A percentile compares a stretch with the other conserved stretches of the same genome.
Conservation (phyloP, 139 green algal genomes). For the Axilococcus clingmanii region DNA sequence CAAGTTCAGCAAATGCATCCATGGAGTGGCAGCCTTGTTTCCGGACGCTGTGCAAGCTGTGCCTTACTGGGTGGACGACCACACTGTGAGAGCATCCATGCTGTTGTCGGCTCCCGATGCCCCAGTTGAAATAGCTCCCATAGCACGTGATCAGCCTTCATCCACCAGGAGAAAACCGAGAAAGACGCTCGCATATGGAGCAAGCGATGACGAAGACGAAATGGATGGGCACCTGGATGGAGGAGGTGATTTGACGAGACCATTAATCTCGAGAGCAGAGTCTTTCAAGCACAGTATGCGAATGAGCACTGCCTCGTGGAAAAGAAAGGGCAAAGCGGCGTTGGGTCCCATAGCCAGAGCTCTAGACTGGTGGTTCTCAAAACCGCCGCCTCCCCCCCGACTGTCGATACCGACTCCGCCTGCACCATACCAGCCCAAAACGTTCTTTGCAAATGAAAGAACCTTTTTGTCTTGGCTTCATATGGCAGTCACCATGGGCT, state of each 20-base stretch:
- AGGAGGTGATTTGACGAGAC: no score
- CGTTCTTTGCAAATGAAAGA: conserved; percentile 94
- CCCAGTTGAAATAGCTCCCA: conserved; percentile 11
- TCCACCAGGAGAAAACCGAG: conserved; percentile 9
- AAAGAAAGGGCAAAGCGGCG: no score
- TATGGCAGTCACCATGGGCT: conserved; percentile 85
- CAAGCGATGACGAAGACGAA: neutral
- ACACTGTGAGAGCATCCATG: conserved; percentile 54
- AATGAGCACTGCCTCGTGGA: neutral
- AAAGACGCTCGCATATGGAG: neutral
- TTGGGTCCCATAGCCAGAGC: no score
- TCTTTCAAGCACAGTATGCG: neutral
- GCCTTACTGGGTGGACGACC: conserved; percentile 93
- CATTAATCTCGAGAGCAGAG: neutral
- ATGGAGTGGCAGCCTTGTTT: conserved; percentile 71
- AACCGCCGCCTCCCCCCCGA: conserved; percentile 6
- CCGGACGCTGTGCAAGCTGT: conserved; percentile 79
- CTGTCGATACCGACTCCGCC: conserved; percentile 2
- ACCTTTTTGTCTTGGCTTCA: conserved; percentile 94
- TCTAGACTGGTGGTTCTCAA: conserved; percentile 26
- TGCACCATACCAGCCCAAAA: conserved; percentile 23
- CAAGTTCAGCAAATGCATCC: conserved; percentile 94
- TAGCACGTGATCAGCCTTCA: conserved; percentile 7
- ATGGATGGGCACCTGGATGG: neutral
- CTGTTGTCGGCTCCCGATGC: conserved; percentile 36